Conservation (phyloP, 768 basidiomycete genomes). For the Lentinula sp. region DNA sequence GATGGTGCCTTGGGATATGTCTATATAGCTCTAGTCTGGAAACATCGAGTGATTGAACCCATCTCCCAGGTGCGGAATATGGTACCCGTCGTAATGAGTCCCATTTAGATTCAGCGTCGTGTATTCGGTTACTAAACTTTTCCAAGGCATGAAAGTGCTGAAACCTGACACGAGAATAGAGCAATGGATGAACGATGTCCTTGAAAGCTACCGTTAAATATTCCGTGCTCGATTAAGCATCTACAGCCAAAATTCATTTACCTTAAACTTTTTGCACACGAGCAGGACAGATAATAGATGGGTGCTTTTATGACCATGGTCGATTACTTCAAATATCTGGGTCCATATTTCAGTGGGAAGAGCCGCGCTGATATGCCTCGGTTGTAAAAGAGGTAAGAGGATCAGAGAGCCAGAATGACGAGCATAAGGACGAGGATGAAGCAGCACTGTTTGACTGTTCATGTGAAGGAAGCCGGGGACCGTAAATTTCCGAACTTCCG, state of each 20-base stretch:
- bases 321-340: constrained; percentile 42
- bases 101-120: constrained; percentile 71
- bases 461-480: not conserved
- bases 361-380: constrained; percentile 40
- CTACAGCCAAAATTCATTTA: constrained; percentile 14
- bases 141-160: constrained; percentile 38
- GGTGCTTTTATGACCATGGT: constrained; percentile 13
- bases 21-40: constrained; percentile 36
- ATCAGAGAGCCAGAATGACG: constrained; percentile 51
- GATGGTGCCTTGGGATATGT: not conserved
- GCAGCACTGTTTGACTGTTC: constrained; percentile 21
- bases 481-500: not conserved
- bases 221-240: not conserved
- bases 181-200: constrained; percentile 61
- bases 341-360: constrained; percentile 72
- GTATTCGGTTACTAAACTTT: constrained; percentile 53
- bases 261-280: constrained; percentile 44
- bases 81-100: constrained; percentile 85
- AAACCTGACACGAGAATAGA: constrained; percentile 54
- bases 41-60: constrained; percentile 75
- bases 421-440: constrained; percentile 66
- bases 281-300: constrained; percentile 29
- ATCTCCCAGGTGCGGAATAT: constrained; percentile 83
- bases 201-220: constrained; percentile 18
- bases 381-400: constrained; percentile 64